Evolutionary conservation across 169 alveolate species (phyloP), one percentile per base, ranked within the genome.

Genomic region (Plasmodium inui): DNA sequence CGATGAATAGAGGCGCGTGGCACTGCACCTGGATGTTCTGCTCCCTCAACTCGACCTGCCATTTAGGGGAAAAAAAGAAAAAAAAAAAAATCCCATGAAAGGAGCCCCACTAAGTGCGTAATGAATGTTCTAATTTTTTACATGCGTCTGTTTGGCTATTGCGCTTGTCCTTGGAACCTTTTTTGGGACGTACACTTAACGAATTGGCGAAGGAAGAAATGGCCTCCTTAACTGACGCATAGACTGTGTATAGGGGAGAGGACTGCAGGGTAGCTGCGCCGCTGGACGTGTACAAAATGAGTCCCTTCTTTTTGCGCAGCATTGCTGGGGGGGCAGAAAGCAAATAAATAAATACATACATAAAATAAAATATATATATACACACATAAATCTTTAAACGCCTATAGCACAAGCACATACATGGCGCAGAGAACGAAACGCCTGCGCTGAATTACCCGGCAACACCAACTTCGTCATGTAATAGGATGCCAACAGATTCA

Each of bases 181-280:
- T 81, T 19, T 14, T 7, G 9, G 9, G 5, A 39, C 90, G 19
- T 85, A 85, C 93, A 53, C 84, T 85, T 74, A 85, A 85, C 10
- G 93, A 85, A 74, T 85, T 85, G 32, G 93, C 93, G 32, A 95
- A 79, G n/a, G 95, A 84, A 30, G 93, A 93, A 1, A 93, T 61
- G 22, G 86, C 96, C n/a, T 93, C 92, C 79, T 95, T 95, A n/a
- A 93, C 95, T 8, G 96, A 92, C 28, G 95, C 95, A 37, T 95
- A 95, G n/a, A 88, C 86, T 1, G 95, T 83, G 37, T 95, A 95
- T n/a, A 95, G 89, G 6, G 96, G 96, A 61, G 86, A 92, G 5
- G 96, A 53, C 73, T 83, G 81, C n/a, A 95, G 73, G 39, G 93
- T 84, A 34, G 96, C 84, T 2, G 92, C 83, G 14, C 96, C 96